Base-by-base conservation (phyloP, 345 rosid genomes). In the Populus ilicifolia region DNA sequence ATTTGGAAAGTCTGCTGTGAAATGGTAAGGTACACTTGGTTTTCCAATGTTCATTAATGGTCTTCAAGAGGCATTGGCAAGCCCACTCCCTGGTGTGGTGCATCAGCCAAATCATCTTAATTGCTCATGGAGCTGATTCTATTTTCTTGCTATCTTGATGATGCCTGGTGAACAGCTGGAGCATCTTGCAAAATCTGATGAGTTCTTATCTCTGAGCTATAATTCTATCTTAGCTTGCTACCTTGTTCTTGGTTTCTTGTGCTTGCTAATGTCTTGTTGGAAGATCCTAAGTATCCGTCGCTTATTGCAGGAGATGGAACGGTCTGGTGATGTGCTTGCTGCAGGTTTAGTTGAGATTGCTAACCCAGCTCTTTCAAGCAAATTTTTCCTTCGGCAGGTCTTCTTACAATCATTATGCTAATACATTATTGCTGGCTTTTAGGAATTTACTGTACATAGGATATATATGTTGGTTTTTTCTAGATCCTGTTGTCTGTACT, bases 311-410 rank as follows among this genome's bases (percentile, higher is more conserved):
- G 99, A 96, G 81, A 96, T 96, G 99, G 99, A 93, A 77, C 89
- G 93, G 70, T 93, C 99, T 74, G 89, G 97, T 44, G 99, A 96
- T 88, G 93, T 96, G 77, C 93, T 96, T 80, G 99, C 99, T 83
- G 97, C 98, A 70, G 99, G 97, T 83, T 85, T 96, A 78, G 92
- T 96, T 54, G 99, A 96, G 84, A 87, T 96, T 80, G 93, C 98
- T 63, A 97, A 96, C 78, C 99, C 99, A 61, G 88, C 91, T 77
- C 97, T 96, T 83, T 96, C 99, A 66, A 91, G 86, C 84, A 93
- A 92, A 85, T 96, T 84, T 84, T 96, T 82, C 83, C 93, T 92
- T 68, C 96, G 90, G 71, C 99, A 96, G 99, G 99, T 96, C 44
- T 68, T 88, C 78, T 64, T 50, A 70, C 38, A 41, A 69, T 82